phyloP scores from a whole-genome alignment of 202 grass and related monocot species.

The Panicum virgatum region DNA sequence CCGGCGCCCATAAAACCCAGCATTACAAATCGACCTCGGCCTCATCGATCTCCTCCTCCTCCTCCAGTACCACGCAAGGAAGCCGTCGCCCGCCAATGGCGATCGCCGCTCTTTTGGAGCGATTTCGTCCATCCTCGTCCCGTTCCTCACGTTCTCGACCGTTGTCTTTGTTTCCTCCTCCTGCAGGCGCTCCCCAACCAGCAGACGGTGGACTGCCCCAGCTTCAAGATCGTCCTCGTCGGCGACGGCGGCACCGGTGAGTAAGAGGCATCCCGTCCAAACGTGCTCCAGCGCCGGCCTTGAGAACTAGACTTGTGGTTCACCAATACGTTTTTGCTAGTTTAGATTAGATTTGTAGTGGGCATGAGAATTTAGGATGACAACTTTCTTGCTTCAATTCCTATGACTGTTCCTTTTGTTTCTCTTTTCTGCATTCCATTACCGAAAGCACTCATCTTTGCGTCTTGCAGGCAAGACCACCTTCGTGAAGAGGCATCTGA shows the following conservation, averaged over 20 bases:
- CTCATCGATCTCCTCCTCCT: not conserved
- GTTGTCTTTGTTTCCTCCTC: not conserved
- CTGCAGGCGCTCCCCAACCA: conserved; percentile 67
- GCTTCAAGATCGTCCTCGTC: conserved; percentile 82
- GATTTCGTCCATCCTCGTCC: not conserved
- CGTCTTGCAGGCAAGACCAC: conserved; percentile 56
- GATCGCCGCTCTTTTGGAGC: not conserved
- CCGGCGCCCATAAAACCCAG: conserved; percentile 10
- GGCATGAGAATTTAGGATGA: not conserved
- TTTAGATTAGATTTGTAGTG: not conserved
- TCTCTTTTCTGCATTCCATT: not conserved
- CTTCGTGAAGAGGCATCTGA: conserved; percentile 74
- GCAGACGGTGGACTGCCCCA: conserved; percentile 75
- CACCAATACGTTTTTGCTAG: not conserved
- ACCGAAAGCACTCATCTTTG: not conserved
- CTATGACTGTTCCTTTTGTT: no score
- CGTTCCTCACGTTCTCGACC: not conserved
- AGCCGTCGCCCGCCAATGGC: conserved; percentile 2
- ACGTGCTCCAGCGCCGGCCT: no score
- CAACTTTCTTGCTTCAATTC: no score
- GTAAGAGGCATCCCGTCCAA: no score
- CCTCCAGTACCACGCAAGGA: not conserved
- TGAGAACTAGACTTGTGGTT: no score
- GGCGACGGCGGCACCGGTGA: conserved; percentile 57
- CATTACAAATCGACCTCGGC: not conserved